phyloP scores from a whole-genome alignment of 495 filamentous ascomycete species.

The Oidiodendron maius region DNA sequence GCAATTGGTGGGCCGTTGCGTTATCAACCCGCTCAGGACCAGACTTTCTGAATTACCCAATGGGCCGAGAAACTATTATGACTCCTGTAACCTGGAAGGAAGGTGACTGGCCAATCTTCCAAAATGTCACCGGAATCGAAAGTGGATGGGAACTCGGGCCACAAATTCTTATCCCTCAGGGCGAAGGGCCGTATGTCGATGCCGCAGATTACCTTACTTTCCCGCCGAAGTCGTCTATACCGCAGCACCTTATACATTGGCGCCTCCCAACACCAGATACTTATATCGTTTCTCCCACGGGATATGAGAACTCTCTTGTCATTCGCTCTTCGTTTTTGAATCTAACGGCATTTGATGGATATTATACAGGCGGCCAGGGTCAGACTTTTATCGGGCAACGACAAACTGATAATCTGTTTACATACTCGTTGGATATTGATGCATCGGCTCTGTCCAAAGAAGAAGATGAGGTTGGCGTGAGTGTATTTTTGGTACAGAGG shows the following conservation, averaged over 20 bases:
- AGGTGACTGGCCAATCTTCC: slow-evolving; percentile 32
- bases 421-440: too few relatives aligned
- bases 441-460: too few relatives aligned
- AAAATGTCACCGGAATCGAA: slow-evolving; percentile 38
- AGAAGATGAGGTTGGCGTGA: too few relatives aligned
- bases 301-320: too few relatives aligned
- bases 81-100: slow-evolving; percentile 44
- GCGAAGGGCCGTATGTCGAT: slow-evolving; percentile 30
- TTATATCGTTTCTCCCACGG: too few relatives aligned
- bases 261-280: too few relatives aligned
- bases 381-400: too few relatives aligned
- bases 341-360: too few relatives aligned
- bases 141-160: slow-evolving; percentile 28
- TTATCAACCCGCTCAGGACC: slow-evolving; percentile 44
- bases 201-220: slow-evolving; percentile 37
- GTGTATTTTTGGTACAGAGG: too few relatives aligned
- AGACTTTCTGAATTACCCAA: slow-evolving; percentile 45
- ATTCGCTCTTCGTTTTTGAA: too few relatives aligned
- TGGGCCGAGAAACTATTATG: slow-evolving; percentile 56
- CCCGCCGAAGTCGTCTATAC: slow-evolving; percentile 25
- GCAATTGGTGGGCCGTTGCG: slow-evolving; percentile 49
- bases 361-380: too few relatives aligned
- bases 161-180: slow-evolving; percentile 22
- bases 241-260: slow-evolving; percentile 43
- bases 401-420: too few relatives aligned